phyloP scores from a whole-genome alignment of 805 yeast species.

The Starmerella geochares region DNA sequence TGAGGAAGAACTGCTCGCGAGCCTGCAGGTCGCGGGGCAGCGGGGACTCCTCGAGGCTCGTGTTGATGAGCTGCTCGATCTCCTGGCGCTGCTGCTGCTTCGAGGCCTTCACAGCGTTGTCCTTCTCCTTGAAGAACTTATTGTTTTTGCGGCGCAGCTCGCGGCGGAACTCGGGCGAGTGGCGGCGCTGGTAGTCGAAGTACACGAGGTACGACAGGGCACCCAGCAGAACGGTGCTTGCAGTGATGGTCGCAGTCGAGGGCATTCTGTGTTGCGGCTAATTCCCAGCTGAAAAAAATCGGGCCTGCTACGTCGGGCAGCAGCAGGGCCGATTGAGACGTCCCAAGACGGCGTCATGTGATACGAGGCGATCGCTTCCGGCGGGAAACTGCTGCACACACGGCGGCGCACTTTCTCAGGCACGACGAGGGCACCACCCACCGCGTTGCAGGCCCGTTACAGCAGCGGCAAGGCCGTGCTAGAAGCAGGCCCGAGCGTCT shows the following conservation, averaged over 20 bases:
- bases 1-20: constrained; percentile 71
- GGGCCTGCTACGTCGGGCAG: background rate
- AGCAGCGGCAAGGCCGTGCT: too few species aligned
- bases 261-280: constrained; percentile 26
- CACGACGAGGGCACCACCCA: too few species aligned
- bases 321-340: constrained; percentile 3
- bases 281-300: constrained; percentile 3
- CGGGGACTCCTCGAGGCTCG: constrained; percentile 61
- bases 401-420: too few species aligned
- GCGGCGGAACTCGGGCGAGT: constrained; percentile 70
- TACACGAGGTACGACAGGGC: constrained; percentile 57
- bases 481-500: too few species aligned
- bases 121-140: constrained; percentile 49
- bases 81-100: constrained; percentile 46
- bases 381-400: too few species aligned
- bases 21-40: constrained; percentile 58
- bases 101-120: constrained; percentile 48
- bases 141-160: constrained; percentile 53
- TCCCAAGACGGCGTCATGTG: constrained; percentile 6
- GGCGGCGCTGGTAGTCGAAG: constrained; percentile 88
- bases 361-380: too few species aligned
- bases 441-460: too few species aligned
- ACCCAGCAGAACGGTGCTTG: constrained; percentile 28
- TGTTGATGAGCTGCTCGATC: constrained; percentile 51
- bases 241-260: constrained; percentile 29